phyloP scores from a whole-genome alignment of 176 grass and related monocot species.

The Oryza punctata region DNA sequence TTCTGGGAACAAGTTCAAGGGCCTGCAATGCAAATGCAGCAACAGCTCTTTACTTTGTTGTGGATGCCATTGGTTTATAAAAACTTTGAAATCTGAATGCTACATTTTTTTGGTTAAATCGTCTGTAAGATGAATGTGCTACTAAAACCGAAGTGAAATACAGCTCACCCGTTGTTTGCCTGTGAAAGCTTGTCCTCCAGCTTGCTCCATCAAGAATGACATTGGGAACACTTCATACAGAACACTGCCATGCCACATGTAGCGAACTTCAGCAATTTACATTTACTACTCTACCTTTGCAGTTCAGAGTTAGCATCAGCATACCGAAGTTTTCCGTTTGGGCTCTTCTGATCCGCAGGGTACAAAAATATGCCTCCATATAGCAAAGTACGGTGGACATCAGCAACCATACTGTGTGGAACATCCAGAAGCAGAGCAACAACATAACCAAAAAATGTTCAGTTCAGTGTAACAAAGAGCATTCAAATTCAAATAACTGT shows the following conservation, averaged over 20 bases:
- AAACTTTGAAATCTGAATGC: not conserved
- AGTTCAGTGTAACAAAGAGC: not conserved
- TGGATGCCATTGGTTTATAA: not conserved
- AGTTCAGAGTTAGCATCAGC: not conserved
- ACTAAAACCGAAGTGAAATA: not conserved
- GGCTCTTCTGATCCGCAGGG: conserved; percentile 92
- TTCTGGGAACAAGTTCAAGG: conserved; percentile 67
- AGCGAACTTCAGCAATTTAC: conserved; percentile 9
- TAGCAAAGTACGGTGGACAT: conserved; percentile 86
- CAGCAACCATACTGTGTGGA: conserved; percentile 88
- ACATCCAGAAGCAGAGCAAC: not conserved
- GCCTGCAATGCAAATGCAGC: conserved; percentile 50
- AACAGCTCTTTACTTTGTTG: conserved; percentile 9
- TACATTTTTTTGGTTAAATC: not conserved
- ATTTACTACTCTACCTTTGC: not conserved
- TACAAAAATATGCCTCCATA: conserved; percentile 98
- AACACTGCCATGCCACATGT: conserved; percentile 52
- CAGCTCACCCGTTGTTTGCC: conserved; percentile 79
- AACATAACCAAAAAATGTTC: not conserved
- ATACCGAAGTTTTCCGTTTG: conserved; percentile 85
- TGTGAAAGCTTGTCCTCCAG: conserved; percentile 89
- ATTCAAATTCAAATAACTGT: not conserved
- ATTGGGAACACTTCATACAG: conserved; percentile 98
- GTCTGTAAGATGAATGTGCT: not conserved
- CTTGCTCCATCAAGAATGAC: conserved; percentile 97